Evolutionary conservation across 2,329 filamentous ascomycete species (phyloP).

Genomic region (Cladorrhinum sp.): DNA sequence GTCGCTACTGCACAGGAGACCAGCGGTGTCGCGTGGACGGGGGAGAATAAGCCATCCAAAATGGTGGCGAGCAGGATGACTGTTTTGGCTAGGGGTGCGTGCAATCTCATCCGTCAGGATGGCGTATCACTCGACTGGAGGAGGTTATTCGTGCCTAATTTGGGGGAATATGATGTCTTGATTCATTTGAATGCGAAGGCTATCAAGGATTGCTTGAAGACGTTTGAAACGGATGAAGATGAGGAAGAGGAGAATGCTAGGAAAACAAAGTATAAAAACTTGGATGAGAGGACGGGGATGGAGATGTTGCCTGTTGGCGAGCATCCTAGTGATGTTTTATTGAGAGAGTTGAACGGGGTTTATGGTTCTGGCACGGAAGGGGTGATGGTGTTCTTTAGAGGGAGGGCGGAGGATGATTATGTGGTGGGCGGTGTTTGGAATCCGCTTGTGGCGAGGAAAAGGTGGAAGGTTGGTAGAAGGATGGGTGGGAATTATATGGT

Average conservation of each 20-base stretch:
- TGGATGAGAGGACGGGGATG: conserved; percentile 57
- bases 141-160: conserved; percentile 68
- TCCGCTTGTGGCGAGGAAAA: conserved; percentile 50
- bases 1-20: conserved; percentile 75
- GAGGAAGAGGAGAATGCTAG: conserved; percentile 18
- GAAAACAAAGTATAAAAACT: conserved; percentile 71
- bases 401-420: conserved; percentile 54
- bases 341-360: conserved; percentile 62
- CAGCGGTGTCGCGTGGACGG: conserved; percentile 77
- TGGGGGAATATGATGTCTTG: conserved; percentile 82
- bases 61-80: conserved; percentile 84
- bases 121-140: conserved; percentile 48
- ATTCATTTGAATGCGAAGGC: conserved; percentile 64
- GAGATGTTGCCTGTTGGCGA: conserved; percentile 50
- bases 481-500: conserved; percentile 66
- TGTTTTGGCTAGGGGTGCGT: conserved; percentile 73
- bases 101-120: conserved; percentile 55
- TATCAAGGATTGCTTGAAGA: conserved; percentile 40
- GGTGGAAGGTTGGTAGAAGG: conserved; percentile 61
- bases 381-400: conserved; percentile 76
- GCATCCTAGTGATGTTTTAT: conserved; percentile 60
- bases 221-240: conserved; percentile 38
- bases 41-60: conserved; percentile 59
- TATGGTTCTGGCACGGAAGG: conserved; percentile 52
- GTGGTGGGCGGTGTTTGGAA: conserved; percentile 60